Conservation (phyloP, 2,329 filamentous ascomycete genomes). For the Chrysoporthe puriensis region DNA sequence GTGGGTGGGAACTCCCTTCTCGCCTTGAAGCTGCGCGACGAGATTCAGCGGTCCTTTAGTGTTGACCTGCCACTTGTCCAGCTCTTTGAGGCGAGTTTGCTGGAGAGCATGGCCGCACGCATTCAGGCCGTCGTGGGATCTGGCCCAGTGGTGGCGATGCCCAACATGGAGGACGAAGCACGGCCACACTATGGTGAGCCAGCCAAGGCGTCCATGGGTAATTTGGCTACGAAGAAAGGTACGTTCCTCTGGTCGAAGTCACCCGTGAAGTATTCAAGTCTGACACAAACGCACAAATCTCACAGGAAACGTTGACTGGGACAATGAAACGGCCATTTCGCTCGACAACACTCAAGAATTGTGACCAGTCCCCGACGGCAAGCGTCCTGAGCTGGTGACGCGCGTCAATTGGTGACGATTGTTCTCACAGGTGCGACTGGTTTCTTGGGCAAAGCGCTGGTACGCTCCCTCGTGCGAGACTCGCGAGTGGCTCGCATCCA, state of each 20-base stretch:
- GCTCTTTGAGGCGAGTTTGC: conserved; percentile 42
- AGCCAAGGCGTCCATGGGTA: too few relatives aligned
- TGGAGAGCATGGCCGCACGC: conserved; percentile 42
- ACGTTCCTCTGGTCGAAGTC: too few relatives aligned
- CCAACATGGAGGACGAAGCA: too few relatives aligned
- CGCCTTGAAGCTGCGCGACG: conserved; percentile 41
- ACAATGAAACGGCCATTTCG: conserved; percentile 31
- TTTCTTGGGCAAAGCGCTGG: neutral
- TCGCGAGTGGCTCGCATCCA: neutral
- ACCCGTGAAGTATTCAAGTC: too few relatives aligned
- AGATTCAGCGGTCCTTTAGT: conserved; percentile 39
- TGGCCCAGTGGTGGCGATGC: too few relatives aligned
- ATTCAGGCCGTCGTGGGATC: conserved; percentile 17
- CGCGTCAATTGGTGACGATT: too few relatives aligned
- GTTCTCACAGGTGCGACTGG: neutral
- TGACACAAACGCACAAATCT: neutral
- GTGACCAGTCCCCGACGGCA: too few relatives aligned
- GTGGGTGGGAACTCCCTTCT: conserved; percentile 47
- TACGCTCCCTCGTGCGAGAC: neutral
- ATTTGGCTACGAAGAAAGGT: too few relatives aligned
- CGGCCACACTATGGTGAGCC: too few relatives aligned
- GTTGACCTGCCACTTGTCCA: conserved; percentile 38
- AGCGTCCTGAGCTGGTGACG: too few relatives aligned
- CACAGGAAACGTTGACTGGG: conserved; percentile 11
- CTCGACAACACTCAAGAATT: too few relatives aligned